A percentile compares a stretch with the other conserved stretches of the same genome.
Evolutionary conservation across 306 rosid species (phyloP).

Genomic region (barrel medic (Medicago truncatula)): MtrunA17r5.0-ANR NC_053044.1:43771001-43771500

Average conservation of each 20-base stretch:
- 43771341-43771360: too few relatives aligned
- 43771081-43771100: background rate
- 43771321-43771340: background rate
- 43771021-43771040: background rate
- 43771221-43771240: background rate
- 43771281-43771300: constrained; percentile 2
- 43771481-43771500: background rate
- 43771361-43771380: background rate
- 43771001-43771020: background rate
- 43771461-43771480: background rate
- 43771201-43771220: background rate
- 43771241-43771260: background rate
- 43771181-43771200: background rate
- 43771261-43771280: background rate
- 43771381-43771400: constrained; percentile 6
- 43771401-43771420: background rate
- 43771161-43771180: background rate
- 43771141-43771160: background rate
- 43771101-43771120: background rate
- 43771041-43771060: background rate
- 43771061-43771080: background rate
- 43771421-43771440: background rate
- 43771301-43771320: background rate
- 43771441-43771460: background rate
- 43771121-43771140: background rate